Evolutionary conservation across 2,329 filamentous ascomycete genomes (phyloP), one percentile per base, ranked within the genome.

Genomic region (Xylariaceae sp.): DNA sequence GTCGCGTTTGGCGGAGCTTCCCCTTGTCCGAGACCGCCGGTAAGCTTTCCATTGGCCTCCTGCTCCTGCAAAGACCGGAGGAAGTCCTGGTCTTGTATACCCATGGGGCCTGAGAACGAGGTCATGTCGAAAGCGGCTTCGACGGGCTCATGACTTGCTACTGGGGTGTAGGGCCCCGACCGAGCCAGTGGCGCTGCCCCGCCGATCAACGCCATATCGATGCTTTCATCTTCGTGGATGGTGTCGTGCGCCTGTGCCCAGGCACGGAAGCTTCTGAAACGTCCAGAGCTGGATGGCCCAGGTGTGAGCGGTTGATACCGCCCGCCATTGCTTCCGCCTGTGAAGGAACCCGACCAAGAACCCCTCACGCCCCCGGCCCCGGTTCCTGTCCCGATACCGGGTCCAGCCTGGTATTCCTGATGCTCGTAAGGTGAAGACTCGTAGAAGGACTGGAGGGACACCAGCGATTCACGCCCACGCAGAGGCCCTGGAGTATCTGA

Each of bases 1-100:
- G 56, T 69, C 3, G 65, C 59, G 17, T 69, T 65, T 0, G 74
- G 65, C 17, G 57, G 64, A 45, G n/a, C n/a, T n/a, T 74, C 71
- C 2, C 77, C 78, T 23, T 62, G 59, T 2, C 78, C 77, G 9
- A 81, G 50, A 0, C 77, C 78, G n/a, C 75, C 73, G 0, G 75
- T 80, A 17, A 81, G 58, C 24, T 62, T 66, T 2, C 76, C 76
- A 6, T 60, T 66, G 2, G 74, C 69, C 51, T 81, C 77, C 44
- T 75, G 67, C 28, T 67, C 61, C 49, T 74, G 71, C 11, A 74
- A 50, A 2, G 60, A 60, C 43, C 56, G 64, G 28, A 71, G 44
- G 34, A 74, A 74, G 4, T 56, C 64, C 5, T 64, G 57, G 34
- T 73, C 68, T 29, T 71, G 67, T 2, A 58, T 47, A 3, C 62